Base-by-base conservation (phyloP, 306 rosid genomes). In the Hippophae tibetana region DNA sequence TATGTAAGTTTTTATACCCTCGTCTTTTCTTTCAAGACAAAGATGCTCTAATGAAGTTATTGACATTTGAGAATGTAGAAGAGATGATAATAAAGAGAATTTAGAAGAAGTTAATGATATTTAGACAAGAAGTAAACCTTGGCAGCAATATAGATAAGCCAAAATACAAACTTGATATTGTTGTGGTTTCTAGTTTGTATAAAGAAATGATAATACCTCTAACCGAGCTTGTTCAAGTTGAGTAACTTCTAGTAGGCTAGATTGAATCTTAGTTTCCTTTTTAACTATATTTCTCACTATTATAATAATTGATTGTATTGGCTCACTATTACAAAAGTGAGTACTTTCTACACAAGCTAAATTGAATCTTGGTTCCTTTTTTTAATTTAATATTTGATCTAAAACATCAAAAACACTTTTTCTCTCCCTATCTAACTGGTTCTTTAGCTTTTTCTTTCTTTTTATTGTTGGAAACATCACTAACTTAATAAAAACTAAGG, bases 201-300 rank as follows among this genome's bases (percentile, higher is more conserved):
- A 64, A 56, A n/a, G 73, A 86, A 49, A 82, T 95, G 99, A 54
- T 88, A 12, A 89, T 93, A 67, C 99, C 99, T 2, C 87, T 93
- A 50, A 88, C 97, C 5, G 86, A 93, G 73, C 62, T 54, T 27
- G 97, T 93, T 55, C 74, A 93, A 70, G 99, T 93, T 5, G 89
- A 88, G 41, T 93, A 93, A 72, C 95, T 93, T 42, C 79, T 93
- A 26, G 63, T 11, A 90, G 97, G 44, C 81, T 93, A 4, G 77
- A 71, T 49, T 62, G 43, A 55, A 63, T 40, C 23, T 18, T 18
- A 18, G 23, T 18, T 18, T 1, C 23, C 23, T 18, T 18, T 18
- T 18, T 18, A 18, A 18, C 1, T 18, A 1, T 18, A 18, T 18
- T 18, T 18, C 23, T 18, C 23, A 18, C 23, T 18, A 18, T 1